Percentiles rank a stretch among this genome's conserved stretches.
These are phyloP conservation scores for Globisporangium cylindrosporum DNA, from an alignment of 352 stramenopile genomes.

Conservation along the genomic window DNA sequence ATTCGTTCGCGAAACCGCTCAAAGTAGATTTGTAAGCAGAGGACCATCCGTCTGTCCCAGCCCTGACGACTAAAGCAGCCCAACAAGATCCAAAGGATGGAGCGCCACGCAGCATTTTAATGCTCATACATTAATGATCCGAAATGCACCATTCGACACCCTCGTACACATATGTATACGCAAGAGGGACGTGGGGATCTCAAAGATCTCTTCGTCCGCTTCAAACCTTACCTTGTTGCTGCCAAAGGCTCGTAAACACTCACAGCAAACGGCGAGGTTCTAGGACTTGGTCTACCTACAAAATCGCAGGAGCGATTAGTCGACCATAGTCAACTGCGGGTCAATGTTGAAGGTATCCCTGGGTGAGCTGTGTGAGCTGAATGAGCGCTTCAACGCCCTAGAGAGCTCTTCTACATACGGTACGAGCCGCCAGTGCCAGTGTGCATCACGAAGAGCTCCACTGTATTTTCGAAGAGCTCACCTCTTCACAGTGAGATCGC, in stretches of 20 bases:
- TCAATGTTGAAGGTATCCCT: neutral
- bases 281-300: neutral
- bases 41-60: neutral
- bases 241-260: too few species aligned
- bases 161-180: neutral
- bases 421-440: neutral
- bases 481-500: too few species aligned
- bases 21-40: neutral
- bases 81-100: neutral
- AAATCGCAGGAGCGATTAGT: neutral
- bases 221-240: neutral
- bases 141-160: neutral
- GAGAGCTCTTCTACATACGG: neutral
- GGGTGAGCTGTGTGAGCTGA: too few species aligned
- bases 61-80: neutral
- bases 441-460: neutral
- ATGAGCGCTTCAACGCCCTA: neutral
- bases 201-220: neutral
- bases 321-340: neutral
- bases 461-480: neutral
- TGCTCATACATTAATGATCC: neutral
- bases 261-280: neutral
- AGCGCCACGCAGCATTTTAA: neutral
- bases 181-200: neutral
- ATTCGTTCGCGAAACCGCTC: neutral